Percentiles rank a stretch among this genome's conserved stretches.
Evolutionary conservation across 768 basidiomycete species (phyloP).

Genomic region (Tricholoma bakamatsutake): DNA sequence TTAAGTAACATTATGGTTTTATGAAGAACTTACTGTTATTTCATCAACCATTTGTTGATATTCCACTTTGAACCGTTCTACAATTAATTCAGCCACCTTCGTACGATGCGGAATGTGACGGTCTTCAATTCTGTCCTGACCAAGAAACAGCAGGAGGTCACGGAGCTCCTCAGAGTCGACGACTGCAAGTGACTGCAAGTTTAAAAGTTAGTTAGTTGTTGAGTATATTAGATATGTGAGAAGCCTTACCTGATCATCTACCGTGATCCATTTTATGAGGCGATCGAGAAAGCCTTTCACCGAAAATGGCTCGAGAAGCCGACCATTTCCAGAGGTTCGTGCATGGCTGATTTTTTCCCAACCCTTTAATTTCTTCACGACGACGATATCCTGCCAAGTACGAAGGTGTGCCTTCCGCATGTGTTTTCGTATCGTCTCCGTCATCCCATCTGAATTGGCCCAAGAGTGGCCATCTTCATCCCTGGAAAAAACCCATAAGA

Average conservation of each 20-base stretch:
- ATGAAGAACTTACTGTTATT: no score
- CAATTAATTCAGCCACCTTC: slow-evolving; percentile 17
- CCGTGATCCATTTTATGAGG: slow-evolving; percentile 17
- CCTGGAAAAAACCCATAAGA: no score
- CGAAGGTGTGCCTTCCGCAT: neutral
- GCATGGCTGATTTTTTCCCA: slow-evolving; percentile 12
- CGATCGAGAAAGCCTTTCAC: slow-evolving; percentile 17
- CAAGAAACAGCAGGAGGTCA: slow-evolving; percentile 19
- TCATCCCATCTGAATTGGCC: no score
- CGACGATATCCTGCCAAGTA: slow-evolving; percentile 10
- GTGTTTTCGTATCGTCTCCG: no score
- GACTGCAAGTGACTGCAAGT: slow-evolving; percentile 23
- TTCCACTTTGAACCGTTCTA: slow-evolving; percentile 9
- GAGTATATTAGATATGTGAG: no score
- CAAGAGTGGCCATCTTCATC: no score
- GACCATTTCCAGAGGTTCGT: no score
- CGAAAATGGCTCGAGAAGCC: slow-evolving; percentile 16
- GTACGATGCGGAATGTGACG: slow-evolving; percentile 23
- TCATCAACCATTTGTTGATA: slow-evolving; percentile 12
- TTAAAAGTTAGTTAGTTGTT: no score
- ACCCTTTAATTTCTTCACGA: slow-evolving; percentile 13
- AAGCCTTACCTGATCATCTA: slow-evolving; percentile 23
- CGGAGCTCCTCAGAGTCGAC: slow-evolving; percentile 21
- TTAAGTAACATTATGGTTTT: no score
- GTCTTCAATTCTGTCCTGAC: slow-evolving; percentile 17